A percentile compares a stretch with the other conserved stretches of the same genome.
phyloP scores from a whole-genome alignment of 345 rosid genomes.

The Viola odorata region DNA sequence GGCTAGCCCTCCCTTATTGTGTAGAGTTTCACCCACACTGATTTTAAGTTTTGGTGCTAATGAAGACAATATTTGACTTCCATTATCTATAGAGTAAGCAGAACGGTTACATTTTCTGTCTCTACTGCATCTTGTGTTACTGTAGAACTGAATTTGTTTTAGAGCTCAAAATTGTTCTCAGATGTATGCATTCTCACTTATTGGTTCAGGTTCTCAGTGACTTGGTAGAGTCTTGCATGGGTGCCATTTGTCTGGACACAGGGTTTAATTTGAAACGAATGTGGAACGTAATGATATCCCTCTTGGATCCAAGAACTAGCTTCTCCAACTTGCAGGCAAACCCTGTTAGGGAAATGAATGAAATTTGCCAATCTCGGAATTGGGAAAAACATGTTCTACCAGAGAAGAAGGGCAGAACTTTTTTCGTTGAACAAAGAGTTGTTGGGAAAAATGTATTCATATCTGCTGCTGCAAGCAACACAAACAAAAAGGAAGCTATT shows the following conservation, averaged over 20 bases:
- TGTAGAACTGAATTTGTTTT: slow-evolving; percentile 1
- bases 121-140: not conserved
- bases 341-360: slow-evolving; percentile 62
- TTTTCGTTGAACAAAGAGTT: slow-evolving; percentile 47
- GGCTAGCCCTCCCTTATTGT: too few relatives aligned
- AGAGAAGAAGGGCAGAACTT: slow-evolving; percentile 34
- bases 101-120: not conserved
- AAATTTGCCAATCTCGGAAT: slow-evolving; percentile 60
- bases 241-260: slow-evolving; percentile 75
- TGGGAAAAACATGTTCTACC: slow-evolving; percentile 33
- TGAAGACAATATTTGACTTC: too few relatives aligned
- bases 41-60: too few relatives aligned
- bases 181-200: not conserved
- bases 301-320: slow-evolving; percentile 53
- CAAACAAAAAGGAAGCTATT: slow-evolving; percentile 50
- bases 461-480: slow-evolving; percentile 39
- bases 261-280: slow-evolving; percentile 63
- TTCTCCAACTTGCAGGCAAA: slow-evolving; percentile 57
- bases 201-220: slow-evolving; percentile 79
- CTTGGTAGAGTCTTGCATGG: slow-evolving; percentile 76
- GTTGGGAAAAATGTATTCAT: slow-evolving; percentile 28
- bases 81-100: too few relatives aligned
- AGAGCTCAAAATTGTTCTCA: not conserved
- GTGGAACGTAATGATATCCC: slow-evolving; percentile 69
- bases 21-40: too few relatives aligned